phyloP scores from a whole-genome alignment of 129 eudicot genomes.

The Artemisia argyi region DNA sequence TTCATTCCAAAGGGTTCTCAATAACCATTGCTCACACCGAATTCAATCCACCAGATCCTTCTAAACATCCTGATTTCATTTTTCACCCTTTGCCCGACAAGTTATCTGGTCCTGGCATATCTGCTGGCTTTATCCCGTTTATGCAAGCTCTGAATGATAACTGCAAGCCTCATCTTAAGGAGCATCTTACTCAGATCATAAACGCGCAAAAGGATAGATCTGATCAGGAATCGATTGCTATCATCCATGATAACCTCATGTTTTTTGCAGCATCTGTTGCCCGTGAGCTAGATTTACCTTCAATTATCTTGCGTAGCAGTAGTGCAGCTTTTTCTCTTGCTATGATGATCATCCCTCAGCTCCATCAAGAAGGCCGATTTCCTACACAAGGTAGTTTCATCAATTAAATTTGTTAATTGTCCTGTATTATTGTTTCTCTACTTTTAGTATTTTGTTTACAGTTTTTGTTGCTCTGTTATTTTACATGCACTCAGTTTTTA shows the following conservation, averaged over 20 bases:
- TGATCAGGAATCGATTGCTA: constrained; percentile 19
- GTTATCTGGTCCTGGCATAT: constrained; percentile 12
- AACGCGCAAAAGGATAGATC: neutral
- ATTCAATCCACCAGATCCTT: constrained; percentile 39
- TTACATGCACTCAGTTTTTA: too few relatives aligned
- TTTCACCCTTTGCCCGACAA: constrained; percentile 39
- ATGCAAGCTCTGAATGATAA: constrained; percentile 2
- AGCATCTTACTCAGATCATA: constrained; percentile 15
- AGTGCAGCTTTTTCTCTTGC: constrained; percentile 20
- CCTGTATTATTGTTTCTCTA: too few relatives aligned
- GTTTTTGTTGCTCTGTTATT: too few relatives aligned
- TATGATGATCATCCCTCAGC: constrained; percentile 24
- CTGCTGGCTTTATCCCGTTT: constrained; percentile 9
- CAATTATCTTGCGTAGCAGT: constrained; percentile 27
- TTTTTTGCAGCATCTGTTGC: constrained; percentile 30
- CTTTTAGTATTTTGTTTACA: too few relatives aligned
- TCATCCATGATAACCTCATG: constrained; percentile 31
- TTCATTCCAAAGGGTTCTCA: constrained; percentile 54
- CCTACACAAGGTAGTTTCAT: constrained; percentile 25
- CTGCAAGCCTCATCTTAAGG: constrained; percentile 27
- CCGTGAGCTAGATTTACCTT: constrained; percentile 25
- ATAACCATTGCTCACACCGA: constrained; percentile 45
- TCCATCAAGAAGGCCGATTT: constrained; percentile 22
- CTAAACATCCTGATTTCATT: constrained; percentile 38
- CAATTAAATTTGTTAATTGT: neutral